Conservation (phyloP, 305 asterid species). For the Lippia alba region DNA sequence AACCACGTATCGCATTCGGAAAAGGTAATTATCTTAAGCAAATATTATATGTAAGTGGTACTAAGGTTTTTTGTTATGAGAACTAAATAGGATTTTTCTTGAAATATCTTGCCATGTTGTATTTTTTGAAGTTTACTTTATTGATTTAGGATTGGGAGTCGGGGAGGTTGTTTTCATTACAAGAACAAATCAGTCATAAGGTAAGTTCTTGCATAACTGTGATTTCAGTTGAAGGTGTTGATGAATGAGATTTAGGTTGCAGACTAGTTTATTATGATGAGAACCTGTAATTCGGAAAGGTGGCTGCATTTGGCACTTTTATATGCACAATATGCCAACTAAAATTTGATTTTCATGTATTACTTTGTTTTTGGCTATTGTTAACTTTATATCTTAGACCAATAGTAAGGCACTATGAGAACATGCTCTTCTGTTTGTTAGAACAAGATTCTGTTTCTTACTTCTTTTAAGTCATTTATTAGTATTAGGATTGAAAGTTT, state of each 20-base stretch:
- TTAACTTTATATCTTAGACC: not conserved
- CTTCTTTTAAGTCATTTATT: not conserved
- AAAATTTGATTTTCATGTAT: not conserved
- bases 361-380: constrained; percentile 5
- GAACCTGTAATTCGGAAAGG: not conserved
- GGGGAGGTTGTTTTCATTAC: constrained; percentile 81
- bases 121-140: constrained; percentile 29
- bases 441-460: not conserved
- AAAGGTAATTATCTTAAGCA: constrained; percentile 56
- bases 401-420: constrained; percentile 2
- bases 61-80: constrained; percentile 9
- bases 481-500: constrained; percentile 6
- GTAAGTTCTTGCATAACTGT: constrained; percentile 43
- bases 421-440: constrained; percentile 18
- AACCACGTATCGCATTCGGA: constrained; percentile 71
- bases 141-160: constrained; percentile 73
- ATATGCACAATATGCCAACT: not conserved
- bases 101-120: constrained; percentile 13
- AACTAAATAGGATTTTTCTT: not conserved
- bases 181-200: constrained; percentile 92
- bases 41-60: constrained; percentile 9
- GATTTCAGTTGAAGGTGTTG: constrained; percentile 18
- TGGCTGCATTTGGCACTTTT: not conserved
- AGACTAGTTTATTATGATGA: constrained; percentile 9
- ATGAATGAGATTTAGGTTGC: constrained; percentile 10